phyloP scores from a whole-genome alignment of 78 protist genomes.

The Guillardia theta region DNA sequence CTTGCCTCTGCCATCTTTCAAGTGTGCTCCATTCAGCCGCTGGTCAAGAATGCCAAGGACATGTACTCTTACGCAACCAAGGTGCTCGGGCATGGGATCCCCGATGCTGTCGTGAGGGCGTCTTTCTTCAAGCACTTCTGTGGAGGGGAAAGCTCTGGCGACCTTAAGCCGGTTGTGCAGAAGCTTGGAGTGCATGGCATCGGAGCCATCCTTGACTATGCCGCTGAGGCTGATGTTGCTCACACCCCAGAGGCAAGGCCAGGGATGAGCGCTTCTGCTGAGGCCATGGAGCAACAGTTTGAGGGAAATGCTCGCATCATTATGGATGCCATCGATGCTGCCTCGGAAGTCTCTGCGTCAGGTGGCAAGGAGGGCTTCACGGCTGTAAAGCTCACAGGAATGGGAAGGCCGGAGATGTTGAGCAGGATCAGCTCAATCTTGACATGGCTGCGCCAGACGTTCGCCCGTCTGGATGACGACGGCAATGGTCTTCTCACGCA shows the following conservation, averaged over 20 bases:
- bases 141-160: constrained; percentile 55
- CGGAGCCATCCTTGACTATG: constrained; percentile 74
- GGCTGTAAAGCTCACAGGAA: constrained; percentile 53
- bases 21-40: too few species aligned
- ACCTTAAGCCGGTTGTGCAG: background rate
- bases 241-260: background rate
- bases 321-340: constrained; percentile 51
- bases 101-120: background rate
- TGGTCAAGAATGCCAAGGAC: background rate
- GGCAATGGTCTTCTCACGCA: background rate
- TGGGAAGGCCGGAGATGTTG: constrained; percentile 66
- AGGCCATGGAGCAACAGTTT: background rate
- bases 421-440: background rate
- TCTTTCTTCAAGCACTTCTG: constrained; percentile 77
- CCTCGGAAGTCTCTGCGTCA: background rate
- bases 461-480: background rate
- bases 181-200: constrained; percentile 22
- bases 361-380: background rate
- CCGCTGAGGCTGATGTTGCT: constrained; percentile 69
- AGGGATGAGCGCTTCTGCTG: background rate
- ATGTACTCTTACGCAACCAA: background rate
- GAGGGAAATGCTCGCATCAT: background rate
- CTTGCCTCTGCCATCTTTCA: too few species aligned
- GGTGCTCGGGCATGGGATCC: constrained; percentile 2
- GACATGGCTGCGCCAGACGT: background rate